Base-by-base conservation (phyloP, 441 rosid genomes). In the Caryocar brasiliense region DNA sequence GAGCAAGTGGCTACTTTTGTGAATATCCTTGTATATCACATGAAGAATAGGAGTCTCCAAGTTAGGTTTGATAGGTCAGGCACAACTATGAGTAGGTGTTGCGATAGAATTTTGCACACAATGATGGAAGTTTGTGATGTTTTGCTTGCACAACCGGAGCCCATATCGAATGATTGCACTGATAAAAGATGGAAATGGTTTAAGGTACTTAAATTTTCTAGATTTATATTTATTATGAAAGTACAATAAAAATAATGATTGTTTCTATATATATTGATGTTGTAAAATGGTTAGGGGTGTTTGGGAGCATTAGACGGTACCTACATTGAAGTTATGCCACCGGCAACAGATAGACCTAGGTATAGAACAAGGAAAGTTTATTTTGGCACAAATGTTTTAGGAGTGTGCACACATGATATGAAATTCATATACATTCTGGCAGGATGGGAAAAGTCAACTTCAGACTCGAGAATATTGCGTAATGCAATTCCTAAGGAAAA, bases 401-500 rank as follows among this genome's bases (percentile, higher is more conserved):
- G 37, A 33, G 37, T 33, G 10, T 4, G 37, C 5, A 8, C 37
- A 8, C 17, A 9, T 35, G 10, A 35, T 35, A 12, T 6, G 3
- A 35, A 35, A 7, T 35, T 14, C 7, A 6, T 35, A 9, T 33
- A 8, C 12, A 15, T 33, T 10, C 29, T 49, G 33, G 19, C 51
- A 28, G 27, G 57, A 21, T 59, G 38, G 20, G 20, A 35, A 15
- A 9, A 9, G 2, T 14, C 0, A 11, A 7, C 20, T 35, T 1
- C 10, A 35, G 1, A 35, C 14, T 35, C 20, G 13, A 10, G 30
- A 29, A 23, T 58, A 7, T 14, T 58, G 1, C 24, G 40, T 18
- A 40, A 58, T 35, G 46, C 40, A 28, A 10, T 58, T 37, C 2
- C 36, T 39, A 47, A 40, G 24, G n/a, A 11, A n/a, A 35, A 35